phyloP scores from a whole-genome alignment of 805 yeast genomes.

The Saccharomycopsis sp. region DNA sequence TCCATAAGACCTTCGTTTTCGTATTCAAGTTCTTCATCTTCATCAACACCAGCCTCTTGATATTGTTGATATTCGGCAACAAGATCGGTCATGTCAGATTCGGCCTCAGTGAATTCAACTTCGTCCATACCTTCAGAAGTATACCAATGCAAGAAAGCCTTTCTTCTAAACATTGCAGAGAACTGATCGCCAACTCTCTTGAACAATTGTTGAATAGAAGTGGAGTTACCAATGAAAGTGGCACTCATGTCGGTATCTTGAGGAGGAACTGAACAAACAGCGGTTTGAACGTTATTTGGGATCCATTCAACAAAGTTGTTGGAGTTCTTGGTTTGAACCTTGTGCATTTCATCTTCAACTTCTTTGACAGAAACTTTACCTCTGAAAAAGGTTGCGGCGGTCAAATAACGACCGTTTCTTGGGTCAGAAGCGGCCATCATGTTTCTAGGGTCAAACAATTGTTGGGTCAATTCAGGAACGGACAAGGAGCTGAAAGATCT shows the following conservation, averaged over 20 bases:
- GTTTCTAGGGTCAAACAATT: conserved; percentile 83
- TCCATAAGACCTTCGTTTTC: conserved; percentile 57
- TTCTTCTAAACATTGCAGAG: conserved; percentile 85
- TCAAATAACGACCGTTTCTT: conserved; percentile 79
- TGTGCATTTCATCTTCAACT: conserved; percentile 88
- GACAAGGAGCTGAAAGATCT: conserved; percentile 75
- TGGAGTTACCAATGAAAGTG: conserved; percentile 87
- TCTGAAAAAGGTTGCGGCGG: conserved; percentile 90
- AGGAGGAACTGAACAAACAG: conserved; percentile 88
- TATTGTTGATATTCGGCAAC: conserved; percentile 88
- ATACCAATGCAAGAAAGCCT: conserved; percentile 95
- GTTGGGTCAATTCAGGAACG: conserved; percentile 89
- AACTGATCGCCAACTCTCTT: conserved; percentile 85
- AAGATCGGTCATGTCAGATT: conserved; percentile 81
- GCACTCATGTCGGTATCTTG: conserved; percentile 81
- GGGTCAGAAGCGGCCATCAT: conserved; percentile 97
- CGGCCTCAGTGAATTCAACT: conserved; percentile 89
- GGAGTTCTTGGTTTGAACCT: conserved; percentile 72
- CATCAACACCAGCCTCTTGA: conserved; percentile 74
- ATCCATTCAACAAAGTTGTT: conserved; percentile 91
- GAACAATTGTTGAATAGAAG: conserved; percentile 86
- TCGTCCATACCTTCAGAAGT: conserved; percentile 95
- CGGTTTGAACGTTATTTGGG: conserved; percentile 90
- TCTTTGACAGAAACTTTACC: conserved; percentile 90
- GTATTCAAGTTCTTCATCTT: conserved; percentile 56